Conservation (phyloP, 1,284 basidiomycete species). For the Malassezia brasiliensis region DNA sequence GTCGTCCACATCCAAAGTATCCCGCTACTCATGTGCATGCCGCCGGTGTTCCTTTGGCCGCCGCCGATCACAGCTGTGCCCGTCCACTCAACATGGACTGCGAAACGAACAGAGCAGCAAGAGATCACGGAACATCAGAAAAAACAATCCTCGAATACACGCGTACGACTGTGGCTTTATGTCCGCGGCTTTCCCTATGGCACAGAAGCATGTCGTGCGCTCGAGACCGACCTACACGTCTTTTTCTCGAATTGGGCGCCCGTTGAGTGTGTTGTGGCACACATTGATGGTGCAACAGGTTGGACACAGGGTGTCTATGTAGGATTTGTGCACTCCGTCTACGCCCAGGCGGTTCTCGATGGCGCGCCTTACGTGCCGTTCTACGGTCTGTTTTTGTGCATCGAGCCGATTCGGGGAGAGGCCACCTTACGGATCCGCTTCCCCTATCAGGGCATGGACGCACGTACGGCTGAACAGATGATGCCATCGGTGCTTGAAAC, state of each 20-base stretch:
- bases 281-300: not conserved
- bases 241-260: not conserved
- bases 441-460: too few relatives aligned
- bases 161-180: not conserved
- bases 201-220: not conserved
- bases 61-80: too few relatives aligned
- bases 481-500: too few relatives aligned
- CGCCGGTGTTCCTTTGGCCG: too few relatives aligned
- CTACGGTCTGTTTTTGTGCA: not conserved
- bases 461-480: too few relatives aligned
- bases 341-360: not conserved
- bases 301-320: not conserved
- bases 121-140: too few relatives aligned
- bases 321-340: not conserved
- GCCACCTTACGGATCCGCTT: conserved; percentile 5
- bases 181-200: not conserved
- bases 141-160: too few relatives aligned
- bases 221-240: not conserved
- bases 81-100: too few relatives aligned
- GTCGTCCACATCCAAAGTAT: too few relatives aligned
- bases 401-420: not conserved
- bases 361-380: not conserved
- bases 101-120: too few relatives aligned
- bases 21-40: too few relatives aligned
- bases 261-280: not conserved